These are phyloP conservation scores for Schoenoplectus triqueter DNA, from an alignment of 202 grass and related monocot genomes.

Conservation along the genomic window DNA sequence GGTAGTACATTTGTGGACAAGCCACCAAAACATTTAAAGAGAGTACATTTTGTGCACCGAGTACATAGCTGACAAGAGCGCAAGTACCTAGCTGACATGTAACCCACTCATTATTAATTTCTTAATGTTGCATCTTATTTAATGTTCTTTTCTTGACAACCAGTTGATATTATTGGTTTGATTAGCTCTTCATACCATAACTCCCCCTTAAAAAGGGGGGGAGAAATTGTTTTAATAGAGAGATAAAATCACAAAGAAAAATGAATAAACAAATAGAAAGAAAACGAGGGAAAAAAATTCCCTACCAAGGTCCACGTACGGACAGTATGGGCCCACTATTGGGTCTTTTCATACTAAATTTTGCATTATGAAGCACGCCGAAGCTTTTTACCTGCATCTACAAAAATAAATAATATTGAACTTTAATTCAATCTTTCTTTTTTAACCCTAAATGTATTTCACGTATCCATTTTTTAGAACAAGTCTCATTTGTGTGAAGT, in stretches of 20 bases:
- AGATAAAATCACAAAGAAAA: not conserved
- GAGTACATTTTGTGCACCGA: not conserved
- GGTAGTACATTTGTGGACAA: not conserved
- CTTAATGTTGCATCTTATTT: not conserved
- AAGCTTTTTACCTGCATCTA: no score
- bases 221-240: not conserved
- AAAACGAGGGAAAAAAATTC: not conserved
- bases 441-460: no score
- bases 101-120: not conserved
- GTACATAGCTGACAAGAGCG: not conserved
- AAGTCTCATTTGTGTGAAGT: no score
- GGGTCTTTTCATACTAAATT: not conserved
- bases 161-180: not conserved
- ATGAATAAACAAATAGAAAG: no score
- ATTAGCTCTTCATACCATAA: not conserved
- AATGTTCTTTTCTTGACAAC: not conserved
- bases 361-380: not conserved
- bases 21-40: not conserved
- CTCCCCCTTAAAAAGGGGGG: not conserved
- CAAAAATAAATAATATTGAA: no score
- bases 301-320: not conserved
- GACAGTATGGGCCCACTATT: not conserved
- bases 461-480: no score
- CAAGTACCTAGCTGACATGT: not conserved
- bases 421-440: no score